These are phyloP conservation scores for Micromonas pusilla DNA, from an alignment of 139 green algal genomes.

Conservation along the genomic window DNA sequence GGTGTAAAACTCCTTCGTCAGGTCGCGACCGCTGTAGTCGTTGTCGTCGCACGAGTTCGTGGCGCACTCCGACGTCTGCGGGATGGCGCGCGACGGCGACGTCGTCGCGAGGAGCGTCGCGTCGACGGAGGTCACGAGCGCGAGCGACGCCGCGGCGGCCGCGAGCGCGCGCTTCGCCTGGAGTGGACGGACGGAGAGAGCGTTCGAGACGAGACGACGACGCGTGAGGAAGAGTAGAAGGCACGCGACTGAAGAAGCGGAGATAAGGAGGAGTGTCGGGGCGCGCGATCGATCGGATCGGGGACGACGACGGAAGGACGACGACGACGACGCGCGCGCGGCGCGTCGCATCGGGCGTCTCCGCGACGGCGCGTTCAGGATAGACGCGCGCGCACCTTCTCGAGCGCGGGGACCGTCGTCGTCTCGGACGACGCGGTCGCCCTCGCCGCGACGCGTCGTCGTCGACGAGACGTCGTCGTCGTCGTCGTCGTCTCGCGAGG, in stretches of 20 bases:
- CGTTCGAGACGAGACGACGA: no score
- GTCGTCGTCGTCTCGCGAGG: not conserved
- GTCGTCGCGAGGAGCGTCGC: not conserved
- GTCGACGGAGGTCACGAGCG: not conserved
- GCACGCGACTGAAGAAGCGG: no score
- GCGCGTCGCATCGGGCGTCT: no score
- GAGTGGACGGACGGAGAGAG: no score
- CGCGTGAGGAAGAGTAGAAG: no score
- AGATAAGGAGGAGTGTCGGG: no score
- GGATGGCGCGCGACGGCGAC: constrained; percentile 30
- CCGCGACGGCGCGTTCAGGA: no score
- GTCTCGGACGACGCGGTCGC: not conserved
- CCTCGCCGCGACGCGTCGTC: not conserved
- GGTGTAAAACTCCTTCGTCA: constrained; percentile 40
- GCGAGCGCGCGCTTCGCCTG: no score
- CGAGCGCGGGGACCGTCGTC: not conserved
- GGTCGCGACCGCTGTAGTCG: constrained; percentile 36
- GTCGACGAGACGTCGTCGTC: not conserved
- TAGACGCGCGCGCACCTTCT: not conserved
- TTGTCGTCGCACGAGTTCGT: constrained; percentile 39
- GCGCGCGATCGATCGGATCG: no score
- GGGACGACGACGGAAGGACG: no score
- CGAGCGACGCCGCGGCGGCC: not conserved
- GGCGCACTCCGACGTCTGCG: constrained; percentile 40
- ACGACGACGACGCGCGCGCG: no score